Base-by-base conservation (phyloP, 1,139 yeast genomes). In the Candida albicans region DNA sequence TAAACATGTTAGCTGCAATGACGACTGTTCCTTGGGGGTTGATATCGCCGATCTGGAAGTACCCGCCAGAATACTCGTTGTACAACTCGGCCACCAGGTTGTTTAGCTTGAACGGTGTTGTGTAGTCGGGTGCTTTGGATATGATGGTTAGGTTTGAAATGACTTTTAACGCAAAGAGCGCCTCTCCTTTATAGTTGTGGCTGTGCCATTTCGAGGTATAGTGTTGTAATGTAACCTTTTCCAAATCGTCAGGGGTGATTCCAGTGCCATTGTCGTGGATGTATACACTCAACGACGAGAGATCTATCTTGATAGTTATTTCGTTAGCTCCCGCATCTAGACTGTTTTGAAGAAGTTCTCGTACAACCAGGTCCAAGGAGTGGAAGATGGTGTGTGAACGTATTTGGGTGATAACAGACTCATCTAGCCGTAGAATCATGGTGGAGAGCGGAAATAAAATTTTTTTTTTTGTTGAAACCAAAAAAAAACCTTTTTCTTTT, bases 231-330 rank as follows among this genome's bases (percentile, higher is more conserved):
- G 95, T 84, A 35, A 85, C 70, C 18, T 81, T 57, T 0, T 73
- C 70, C 35, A 88, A 59, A 48, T 88, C 95, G 0, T 67, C 68
- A n/a, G 52, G 68, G 14, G 62, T 56, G 12, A 91, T 83, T 0
- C 98, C 98, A 2, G 59, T 43, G 0, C 98, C 98, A 59, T 89
- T 80, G 58, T 91, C 98, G 2, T 77, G 70, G 10, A 90, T 79
- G 43, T 77, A 81, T 1, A 88, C 65, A 46, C 84, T 93, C 13
- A 74, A 56, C 1, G 67, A 56, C 1, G 82, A 81, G 15, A 82
- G 82, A 55, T 85, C 85, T 9, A 84, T 75, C 13, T 78, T 63
- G 1, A 91, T 72, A 28, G 74, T 81, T n/a, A 91, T 73, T n/a
- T 68, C 58, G 1, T 80, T 66, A 10, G 95, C 78, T 0, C 76